Evolutionary conservation across 2,329 filamentous ascomycete species (phyloP).

Genomic region (Fusarium ramigenum): DNA sequence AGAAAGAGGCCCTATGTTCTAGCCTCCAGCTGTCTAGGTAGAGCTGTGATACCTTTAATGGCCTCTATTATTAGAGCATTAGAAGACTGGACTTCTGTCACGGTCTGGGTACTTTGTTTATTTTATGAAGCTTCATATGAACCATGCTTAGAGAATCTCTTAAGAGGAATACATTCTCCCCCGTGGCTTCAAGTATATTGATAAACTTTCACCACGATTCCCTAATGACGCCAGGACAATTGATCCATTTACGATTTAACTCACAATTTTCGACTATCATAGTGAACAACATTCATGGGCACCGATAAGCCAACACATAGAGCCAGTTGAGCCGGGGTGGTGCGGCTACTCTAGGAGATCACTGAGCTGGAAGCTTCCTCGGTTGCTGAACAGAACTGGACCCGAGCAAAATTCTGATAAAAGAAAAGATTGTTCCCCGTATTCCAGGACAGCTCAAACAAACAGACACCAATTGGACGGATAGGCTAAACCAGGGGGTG

Average conservation of each 20-base stretch:
- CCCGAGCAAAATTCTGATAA: constrained; percentile 1
- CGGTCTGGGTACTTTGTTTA: not conserved
- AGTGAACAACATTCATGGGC: constrained; percentile 13
- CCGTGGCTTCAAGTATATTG: not conserved
- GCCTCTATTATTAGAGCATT: not conserved
- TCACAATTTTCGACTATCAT: constrained; percentile 5
- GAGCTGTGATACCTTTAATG: not conserved
- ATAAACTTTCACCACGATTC: not conserved
- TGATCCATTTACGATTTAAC: constrained; percentile 3
- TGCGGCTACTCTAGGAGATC: constrained; percentile 5
- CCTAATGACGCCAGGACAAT: constrained; percentile 9
- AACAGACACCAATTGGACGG: constrained; percentile 35
- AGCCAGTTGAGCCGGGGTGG: not conserved
- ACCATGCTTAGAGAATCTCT: not conserved
- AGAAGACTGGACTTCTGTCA: not conserved
- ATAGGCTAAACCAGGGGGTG: constrained; percentile 25
- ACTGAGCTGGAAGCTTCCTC: constrained; percentile 12
- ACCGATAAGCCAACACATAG: not conserved
- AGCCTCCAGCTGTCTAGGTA: not conserved
- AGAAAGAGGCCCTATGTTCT: not conserved
- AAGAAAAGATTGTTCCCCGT: constrained; percentile 19
- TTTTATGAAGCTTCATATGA: not conserved
- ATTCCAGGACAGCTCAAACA: constrained; percentile 5
- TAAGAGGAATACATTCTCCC: not conserved
- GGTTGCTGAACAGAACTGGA: constrained; percentile 7